Evolutionary conservation across 495 filamentous ascomycete species (phyloP).

Genomic region (Saxophila tyrrhenica): DNA sequence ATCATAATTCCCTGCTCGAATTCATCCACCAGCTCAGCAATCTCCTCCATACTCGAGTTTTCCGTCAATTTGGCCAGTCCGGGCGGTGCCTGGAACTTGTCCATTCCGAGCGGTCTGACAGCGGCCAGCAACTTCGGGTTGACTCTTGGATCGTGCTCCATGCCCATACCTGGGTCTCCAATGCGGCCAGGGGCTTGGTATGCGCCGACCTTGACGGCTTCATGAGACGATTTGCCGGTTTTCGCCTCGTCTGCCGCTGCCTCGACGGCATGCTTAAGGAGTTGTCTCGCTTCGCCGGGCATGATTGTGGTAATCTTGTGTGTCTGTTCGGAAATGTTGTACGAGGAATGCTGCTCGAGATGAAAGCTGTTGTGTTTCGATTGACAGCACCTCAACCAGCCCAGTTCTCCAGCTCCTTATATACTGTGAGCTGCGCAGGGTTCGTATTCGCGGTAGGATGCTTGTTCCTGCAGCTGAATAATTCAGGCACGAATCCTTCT

Average conservation of each 20-base stretch:
- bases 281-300: not conserved
- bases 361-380: not conserved
- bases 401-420: no score
- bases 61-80: not conserved
- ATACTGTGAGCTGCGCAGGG: no score
- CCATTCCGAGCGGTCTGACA: not conserved
- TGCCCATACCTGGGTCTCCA: constrained; percentile 2
- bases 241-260: not conserved
- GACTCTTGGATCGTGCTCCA: constrained; percentile 1
- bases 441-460: no score
- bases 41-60: not conserved
- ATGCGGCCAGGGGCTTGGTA: constrained; percentile 5
- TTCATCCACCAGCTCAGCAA: not conserved
- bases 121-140: constrained; percentile 1
- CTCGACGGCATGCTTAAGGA: not conserved
- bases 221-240: not conserved
- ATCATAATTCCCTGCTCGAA: not conserved
- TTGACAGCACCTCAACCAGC: no score
- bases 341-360: no score
- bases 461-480: no score
- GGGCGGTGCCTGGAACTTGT: not conserved
- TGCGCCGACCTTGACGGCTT: not conserved
- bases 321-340: not conserved
- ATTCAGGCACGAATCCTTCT: no score
- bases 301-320: not conserved